Base-by-base conservation (phyloP, 129 eudicot species). In the Lactuca saligna region DNA sequence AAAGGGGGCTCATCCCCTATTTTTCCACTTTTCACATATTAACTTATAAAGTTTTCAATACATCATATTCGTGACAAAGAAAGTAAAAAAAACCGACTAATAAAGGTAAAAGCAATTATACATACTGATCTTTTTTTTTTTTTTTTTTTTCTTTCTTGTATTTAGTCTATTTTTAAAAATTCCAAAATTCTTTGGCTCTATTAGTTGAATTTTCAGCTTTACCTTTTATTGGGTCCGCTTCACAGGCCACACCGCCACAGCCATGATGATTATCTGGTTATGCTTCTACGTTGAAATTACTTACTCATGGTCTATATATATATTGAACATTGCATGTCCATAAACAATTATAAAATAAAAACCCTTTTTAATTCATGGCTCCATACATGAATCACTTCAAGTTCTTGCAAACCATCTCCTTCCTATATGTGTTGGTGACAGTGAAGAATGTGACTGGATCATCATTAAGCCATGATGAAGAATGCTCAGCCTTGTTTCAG, bases 401-500 rank as follows among this genome's bases (percentile, higher is more conserved):
- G 66, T 31, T 51, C 62, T 16, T 62, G 10, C 54, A 53, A 29
- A n/a, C 29, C 44, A 7, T 65, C 32, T 46, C 12, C 54, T 7
- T 65, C 14, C 4, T 74, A 57, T 74, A 3, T 38, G 29, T 69
- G 41, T 32, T 74, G 16, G 0, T 66, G 66, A n/a, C n/a, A n/a
- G n/a, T n/a, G n/a, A n/a, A n/a, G n/a, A n/a, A n/a, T n/a, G n/a
- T n/a, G n/a, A n/a, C n/a, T 3, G 17, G 10, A 48, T 59, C 60
- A 7, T 59, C 48, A 33, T 0, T 29, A 66, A 65, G 44, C 73
- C 79, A 75, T 57, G 32, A 57, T 13, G 73, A 57, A 3, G 68
- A 75, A 59, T 58, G 73, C 54, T 32, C 17, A 7, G 73, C 73
- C 49, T 66, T 75, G 61, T 65, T 56, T 38, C 61, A 16, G 2